Base-by-base conservation (phyloP, 2,329 filamentous ascomycete species). In the Penicillium sp. region DNA sequence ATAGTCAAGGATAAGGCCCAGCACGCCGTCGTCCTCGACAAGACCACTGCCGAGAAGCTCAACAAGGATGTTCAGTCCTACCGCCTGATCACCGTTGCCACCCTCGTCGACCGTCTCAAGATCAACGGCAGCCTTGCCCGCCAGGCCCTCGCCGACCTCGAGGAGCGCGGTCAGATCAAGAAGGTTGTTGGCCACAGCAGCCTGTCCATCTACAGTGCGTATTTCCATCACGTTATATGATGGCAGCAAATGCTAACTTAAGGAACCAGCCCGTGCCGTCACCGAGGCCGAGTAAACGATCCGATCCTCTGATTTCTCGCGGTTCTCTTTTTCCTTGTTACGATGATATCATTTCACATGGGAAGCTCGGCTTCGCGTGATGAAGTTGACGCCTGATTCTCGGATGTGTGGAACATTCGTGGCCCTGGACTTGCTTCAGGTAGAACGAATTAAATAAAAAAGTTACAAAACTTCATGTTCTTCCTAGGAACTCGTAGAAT, bases 1-100 rank as follows among this genome's bases (percentile, higher is more conserved):
- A 80, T 75, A 89, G 93, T 98, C 82, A 98, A 98, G 93, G 93
- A 98, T 85, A 98, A 98, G 90, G 91, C 93, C 78, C 87, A 97
- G 77, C 93, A 98, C 84, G 88, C 72, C 76, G 93, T 98, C 77
- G 82, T 97, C 72, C 89, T 98, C 78, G 93, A 98, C 82, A 98
- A 98, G 85, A 73, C 80, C 77, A 95, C 86, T 72, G 87, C 86
- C 64, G 93, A 98, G 79, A 95, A 94, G 82, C 89, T 98, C 76
- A 87, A 95, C 83, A 98, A 98, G 83, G 93, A 98, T 84, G 94
- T 98, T 69, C 93, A 97, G 78, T 96, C 93, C 60, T 98, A 97
- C 87, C 89, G 93, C 72, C 89, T 98, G 75, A 89, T 98, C 79
- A 97, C 93, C 72, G 87, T 97, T 69, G 90, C 93, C 69, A 91